These are phyloP conservation scores for Alternaria sp. DNA, from an alignment of 2,329 filamentous ascomycete species.

Conservation along the genomic window DNA sequence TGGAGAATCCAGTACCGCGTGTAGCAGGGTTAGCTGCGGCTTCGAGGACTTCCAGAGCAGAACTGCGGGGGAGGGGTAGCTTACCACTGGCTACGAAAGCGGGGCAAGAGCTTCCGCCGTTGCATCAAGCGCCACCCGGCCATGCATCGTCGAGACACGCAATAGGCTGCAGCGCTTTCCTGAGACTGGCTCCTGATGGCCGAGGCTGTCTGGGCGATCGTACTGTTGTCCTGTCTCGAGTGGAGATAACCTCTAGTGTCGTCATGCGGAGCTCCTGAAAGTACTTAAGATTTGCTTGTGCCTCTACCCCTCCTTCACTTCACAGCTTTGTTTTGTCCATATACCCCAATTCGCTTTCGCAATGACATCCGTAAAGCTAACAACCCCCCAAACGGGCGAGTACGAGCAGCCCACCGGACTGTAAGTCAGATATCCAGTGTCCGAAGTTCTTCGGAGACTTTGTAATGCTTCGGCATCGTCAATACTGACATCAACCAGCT, in stretches of 20 bases:
- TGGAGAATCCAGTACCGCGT: constrained; percentile 8
- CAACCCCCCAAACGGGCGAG: constrained; percentile 70
- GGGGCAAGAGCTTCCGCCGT: constrained; percentile 33
- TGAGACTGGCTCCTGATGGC: constrained; percentile 38
- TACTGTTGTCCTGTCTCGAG: constrained; percentile 17
- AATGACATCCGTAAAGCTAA: constrained; percentile 63
- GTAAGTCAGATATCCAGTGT: constrained; percentile 47
- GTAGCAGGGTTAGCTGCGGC: constrained; percentile 21
- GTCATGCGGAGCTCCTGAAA: constrained; percentile 22
- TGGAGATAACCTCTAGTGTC: constrained; percentile 31
- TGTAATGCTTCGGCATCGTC: not conserved
- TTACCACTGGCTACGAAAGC: constrained; percentile 34
- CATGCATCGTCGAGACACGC: constrained; percentile 14
- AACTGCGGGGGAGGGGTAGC: constrained; percentile 45
- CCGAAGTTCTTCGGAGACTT: constrained; percentile 13
- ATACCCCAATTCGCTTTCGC: constrained; percentile 35
- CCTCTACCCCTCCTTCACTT: constrained; percentile 30
- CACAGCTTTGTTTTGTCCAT: constrained; percentile 25
- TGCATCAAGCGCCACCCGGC: constrained; percentile 31
- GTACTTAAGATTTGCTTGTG: constrained; percentile 39
- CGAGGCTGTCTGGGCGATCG: constrained; percentile 37
- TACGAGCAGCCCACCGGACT: constrained; percentile 61
- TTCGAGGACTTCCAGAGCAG: constrained; percentile 11
- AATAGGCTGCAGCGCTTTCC: constrained; percentile 29
- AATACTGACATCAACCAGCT: constrained; percentile 57